Base-by-base conservation (phyloP, 331 rosid species). In the Quercus tomentella region DNA sequence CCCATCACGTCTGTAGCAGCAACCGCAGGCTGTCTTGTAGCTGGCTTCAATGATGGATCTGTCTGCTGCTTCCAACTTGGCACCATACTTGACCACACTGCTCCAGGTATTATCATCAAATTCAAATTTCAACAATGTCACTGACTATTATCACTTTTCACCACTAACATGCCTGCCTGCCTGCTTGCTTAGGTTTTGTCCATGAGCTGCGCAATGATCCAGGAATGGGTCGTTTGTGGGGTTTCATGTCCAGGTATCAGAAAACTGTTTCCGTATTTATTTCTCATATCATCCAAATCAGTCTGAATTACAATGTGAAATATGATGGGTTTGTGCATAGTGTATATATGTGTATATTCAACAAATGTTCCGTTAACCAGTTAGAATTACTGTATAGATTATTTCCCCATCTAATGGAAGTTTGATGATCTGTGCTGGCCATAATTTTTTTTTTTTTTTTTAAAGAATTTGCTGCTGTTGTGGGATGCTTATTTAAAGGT, bases 141-240 rank as follows among this genome's bases (percentile, higher is more conserved):
- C 31, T 45, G 49, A 33, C 65, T 58, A 3, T 49, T 49, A 26
- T 54, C 49, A 20, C 70, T 62, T 45, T 49, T 23, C 25, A 4
- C 25, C 16, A 73, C 73, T 49, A 65, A 31, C 51, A 16, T 70
- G 12, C 45, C 54, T 73, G 23, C 45, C 54, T 73, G 23, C 18
- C 28, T 76, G 79, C 4, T 3, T 49, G 16, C 30, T 3, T 84
- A 91, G 98, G 87, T 68, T 93, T 90, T 79, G 72, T 78, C 54
- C 82, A 76, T 49, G 99, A 95, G 89, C 96, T 95, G 26, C 89
- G 90, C 72, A 98, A 93, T 86, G 99, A 95, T 74, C 79, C 88
- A 12, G 99, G 99, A 84, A 83, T 93, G 69, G 78, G 91, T 75
- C 94, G 97, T 74, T 78, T 95, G 56, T 91, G 97, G 97, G 97